Evolutionary conservation across 805 yeast species (phyloP).

Genomic region (Pichia exigua): DNA sequence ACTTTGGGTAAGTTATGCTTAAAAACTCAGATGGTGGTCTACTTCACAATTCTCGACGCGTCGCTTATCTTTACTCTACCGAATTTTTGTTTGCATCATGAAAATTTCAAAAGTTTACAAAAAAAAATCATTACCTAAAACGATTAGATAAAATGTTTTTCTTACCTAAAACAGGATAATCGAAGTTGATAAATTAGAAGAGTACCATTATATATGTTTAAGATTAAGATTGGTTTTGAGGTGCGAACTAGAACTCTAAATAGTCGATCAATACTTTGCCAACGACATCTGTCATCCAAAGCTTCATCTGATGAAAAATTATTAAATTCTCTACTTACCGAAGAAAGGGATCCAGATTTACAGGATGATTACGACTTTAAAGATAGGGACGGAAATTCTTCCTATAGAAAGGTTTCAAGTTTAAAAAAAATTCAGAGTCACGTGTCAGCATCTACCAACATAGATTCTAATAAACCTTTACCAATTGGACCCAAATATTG

Average conservation of each 20-base stretch:
- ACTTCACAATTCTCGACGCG: background rate
- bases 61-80: background rate
- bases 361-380: background rate
- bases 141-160: no score
- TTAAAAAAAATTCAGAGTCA: background rate
- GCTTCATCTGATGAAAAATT: constrained; percentile 13
- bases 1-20: no score
- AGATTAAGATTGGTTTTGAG: background rate
- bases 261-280: background rate
- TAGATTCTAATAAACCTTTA: background rate
- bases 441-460: background rate
- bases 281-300: background rate
- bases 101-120: background rate
- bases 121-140: no score
- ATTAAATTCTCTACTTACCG: constrained; percentile 8
- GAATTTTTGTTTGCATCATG: background rate
- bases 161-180: no score
- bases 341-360: background rate
- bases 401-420: background rate
- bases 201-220: background rate
- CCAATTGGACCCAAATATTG: constrained; percentile 17
- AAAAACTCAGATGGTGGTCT: background rate
- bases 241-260: background rate
- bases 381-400: background rate
- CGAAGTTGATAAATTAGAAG: no score